Base-by-base conservation (phyloP, 2,329 filamentous ascomycete species). In the Phialophora macrospora region DNA sequence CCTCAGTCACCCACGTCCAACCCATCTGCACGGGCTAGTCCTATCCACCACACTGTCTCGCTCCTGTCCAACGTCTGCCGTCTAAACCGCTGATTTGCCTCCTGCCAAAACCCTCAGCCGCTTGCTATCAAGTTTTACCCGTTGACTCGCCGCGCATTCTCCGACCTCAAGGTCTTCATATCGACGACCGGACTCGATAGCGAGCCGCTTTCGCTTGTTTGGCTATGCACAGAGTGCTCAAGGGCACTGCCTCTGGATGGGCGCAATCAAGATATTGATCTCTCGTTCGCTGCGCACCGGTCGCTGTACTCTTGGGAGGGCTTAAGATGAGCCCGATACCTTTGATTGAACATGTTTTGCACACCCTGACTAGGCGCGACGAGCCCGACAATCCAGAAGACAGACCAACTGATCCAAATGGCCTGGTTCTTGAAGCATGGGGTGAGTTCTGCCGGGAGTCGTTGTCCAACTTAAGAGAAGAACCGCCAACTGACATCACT, bases 391-490 rank as follows among this genome's bases (percentile, higher is more conserved):
- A 68, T 44, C 65, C 62, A n/a, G 51, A 51, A 24, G n/a, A 62
- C 38, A 61, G 69, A 48, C 71, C 72, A 1, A 71, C 67, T 24
- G 71, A 73, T 62, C 70, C 71, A 4, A 72, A 74, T 48, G 74
- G 71, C 8, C 68, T 75, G 56, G 74, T 76, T 6, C 69, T 80
- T 12, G 78, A 80, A 68, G 77, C 77, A 63, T 79, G 77, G 78
- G 77, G 58, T 60, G 58, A 54, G 30, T 60, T 17, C 30, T 11
- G 8, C 8, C 14, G 20, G 12, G 12, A 30, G 14, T 38, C 28
- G 30, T 32, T 20, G 44, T 51, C 30, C 46, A 60, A 38, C 32
- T 38, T 30, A 17, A 17, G n/a, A n/a, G 3, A 52, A 52, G 46
- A 52, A 22, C 48, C 20, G 24, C 26, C 17, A 32, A 28, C 58